Conservation (phyloP, 2,329 filamentous ascomycete species). For the Penicillium sp. region DNA sequence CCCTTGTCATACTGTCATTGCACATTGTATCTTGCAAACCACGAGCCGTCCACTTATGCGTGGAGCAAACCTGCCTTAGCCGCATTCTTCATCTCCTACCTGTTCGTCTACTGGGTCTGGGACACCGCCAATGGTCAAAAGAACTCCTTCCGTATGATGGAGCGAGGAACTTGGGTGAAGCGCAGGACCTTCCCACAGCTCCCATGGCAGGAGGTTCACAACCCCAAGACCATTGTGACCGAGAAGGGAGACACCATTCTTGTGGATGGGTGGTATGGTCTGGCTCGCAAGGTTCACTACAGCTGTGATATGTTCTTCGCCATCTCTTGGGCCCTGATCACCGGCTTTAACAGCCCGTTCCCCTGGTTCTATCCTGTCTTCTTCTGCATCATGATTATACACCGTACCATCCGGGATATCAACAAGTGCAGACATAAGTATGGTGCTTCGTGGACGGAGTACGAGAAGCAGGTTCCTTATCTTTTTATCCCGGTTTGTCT, state of each 20-base stretch:
- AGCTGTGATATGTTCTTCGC: constrained; percentile 78
- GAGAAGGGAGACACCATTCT: constrained; percentile 73
- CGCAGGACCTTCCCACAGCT: constrained; percentile 84
- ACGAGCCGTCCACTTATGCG: constrained; percentile 71
- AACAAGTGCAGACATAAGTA: constrained; percentile 73
- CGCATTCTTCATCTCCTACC: constrained; percentile 66
- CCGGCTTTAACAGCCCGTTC: constrained; percentile 75
- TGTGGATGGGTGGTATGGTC: constrained; percentile 80
- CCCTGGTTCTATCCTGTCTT: constrained; percentile 88
- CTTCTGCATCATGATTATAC: constrained; percentile 75
- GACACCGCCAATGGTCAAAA: constrained; percentile 90
- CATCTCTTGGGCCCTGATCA: constrained; percentile 73
- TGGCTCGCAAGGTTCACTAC: constrained; percentile 77
- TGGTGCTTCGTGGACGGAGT: constrained; percentile 77
- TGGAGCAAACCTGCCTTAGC: constrained; percentile 69
- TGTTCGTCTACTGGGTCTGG: constrained; percentile 87
- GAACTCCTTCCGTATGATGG: constrained; percentile 80
- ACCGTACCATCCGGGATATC: constrained; percentile 74
- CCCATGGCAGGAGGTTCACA: constrained; percentile 77
- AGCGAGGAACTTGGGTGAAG: constrained; percentile 66
- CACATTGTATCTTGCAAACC: constrained; percentile 82
- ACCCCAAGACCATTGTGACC: constrained; percentile 74
- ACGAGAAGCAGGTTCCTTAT: constrained; percentile 75
- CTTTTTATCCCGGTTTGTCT: constrained; percentile 73
- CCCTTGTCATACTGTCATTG: constrained; percentile 91